phyloP scores from a whole-genome alignment of 169 alveolate species.

The Toxoplasma gondii region DNA sequence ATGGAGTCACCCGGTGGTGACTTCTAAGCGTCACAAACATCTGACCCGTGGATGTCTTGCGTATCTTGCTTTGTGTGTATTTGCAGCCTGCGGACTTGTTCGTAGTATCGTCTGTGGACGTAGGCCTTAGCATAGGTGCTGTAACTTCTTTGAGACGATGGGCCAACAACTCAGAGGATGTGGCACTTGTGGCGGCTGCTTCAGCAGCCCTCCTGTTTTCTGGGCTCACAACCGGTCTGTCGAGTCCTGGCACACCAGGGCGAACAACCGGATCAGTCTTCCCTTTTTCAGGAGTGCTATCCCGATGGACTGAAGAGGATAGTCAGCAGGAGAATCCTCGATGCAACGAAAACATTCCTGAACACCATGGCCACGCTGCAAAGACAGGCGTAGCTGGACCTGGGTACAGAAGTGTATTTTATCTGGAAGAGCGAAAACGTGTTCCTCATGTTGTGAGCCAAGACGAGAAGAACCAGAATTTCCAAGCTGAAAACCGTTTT shows the following conservation, averaged over 20 bases:
- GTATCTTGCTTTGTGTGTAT: not conserved
- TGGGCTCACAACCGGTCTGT: not conserved
- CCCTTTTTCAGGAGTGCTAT: not conserved
- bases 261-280: not conserved
- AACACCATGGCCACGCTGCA: not conserved
- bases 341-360: not conserved
- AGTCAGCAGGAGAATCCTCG: not conserved
- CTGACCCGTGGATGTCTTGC: not conserved
- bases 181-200: not conserved
- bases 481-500: no score
- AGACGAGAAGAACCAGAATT: no score
- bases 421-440: no score
- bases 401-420: no score
- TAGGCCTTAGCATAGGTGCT: constrained; percentile 7
- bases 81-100: constrained; percentile 15
- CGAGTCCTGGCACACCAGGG: not conserved
- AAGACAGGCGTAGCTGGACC: no score
- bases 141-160: not conserved
- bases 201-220: not conserved
- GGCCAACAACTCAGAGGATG: not conserved
- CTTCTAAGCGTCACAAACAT: not conserved
- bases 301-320: not conserved
- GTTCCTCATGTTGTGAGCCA: no score
- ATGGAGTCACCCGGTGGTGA: not conserved
- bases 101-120: not conserved